phyloP scores from a whole-genome alignment of 2,329 filamentous ascomycete species.

The Paecilomyces dactylethromorphus region DNA sequence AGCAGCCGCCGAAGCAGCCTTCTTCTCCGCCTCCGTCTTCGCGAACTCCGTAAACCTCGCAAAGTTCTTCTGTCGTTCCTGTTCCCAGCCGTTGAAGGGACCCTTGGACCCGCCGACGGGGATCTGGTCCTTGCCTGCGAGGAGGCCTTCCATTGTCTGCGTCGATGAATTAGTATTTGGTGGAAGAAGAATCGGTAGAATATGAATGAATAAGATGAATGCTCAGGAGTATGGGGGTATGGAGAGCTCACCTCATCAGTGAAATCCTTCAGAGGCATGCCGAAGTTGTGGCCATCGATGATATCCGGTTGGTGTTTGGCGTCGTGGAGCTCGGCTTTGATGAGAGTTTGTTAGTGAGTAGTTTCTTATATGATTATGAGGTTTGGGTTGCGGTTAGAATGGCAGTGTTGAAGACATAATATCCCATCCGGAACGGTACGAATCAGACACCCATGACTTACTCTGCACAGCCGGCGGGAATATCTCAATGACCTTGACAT shows the following conservation, averaged over 20 bases:
- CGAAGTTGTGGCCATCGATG: background rate
- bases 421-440: background rate
- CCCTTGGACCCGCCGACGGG: conserved; percentile 12
- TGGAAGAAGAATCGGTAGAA: background rate
- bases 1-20: background rate
- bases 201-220: background rate
- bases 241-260: background rate
- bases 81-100: conserved; percentile 42
- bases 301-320: conserved; percentile 2
- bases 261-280: conserved; percentile 2
- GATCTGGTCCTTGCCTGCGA: background rate
- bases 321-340: background rate
- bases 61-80: conserved; percentile 40
- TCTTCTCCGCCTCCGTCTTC: background rate
- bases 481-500: conserved; percentile 50
- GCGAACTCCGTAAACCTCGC: conserved; percentile 14
- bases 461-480: conserved; percentile 51
- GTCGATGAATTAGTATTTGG: background rate
- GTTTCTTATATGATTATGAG: no score
- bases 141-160: background rate
- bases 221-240: no score
- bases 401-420: background rate
- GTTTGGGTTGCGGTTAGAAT: no score
- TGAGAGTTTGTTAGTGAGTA: background rate
- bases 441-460: background rate